Evolutionary conservation across 2,329 filamentous ascomycete genomes (phyloP), one percentile per base, ranked within the genome.

Genomic region (Penicillium janthinellum): DNA sequence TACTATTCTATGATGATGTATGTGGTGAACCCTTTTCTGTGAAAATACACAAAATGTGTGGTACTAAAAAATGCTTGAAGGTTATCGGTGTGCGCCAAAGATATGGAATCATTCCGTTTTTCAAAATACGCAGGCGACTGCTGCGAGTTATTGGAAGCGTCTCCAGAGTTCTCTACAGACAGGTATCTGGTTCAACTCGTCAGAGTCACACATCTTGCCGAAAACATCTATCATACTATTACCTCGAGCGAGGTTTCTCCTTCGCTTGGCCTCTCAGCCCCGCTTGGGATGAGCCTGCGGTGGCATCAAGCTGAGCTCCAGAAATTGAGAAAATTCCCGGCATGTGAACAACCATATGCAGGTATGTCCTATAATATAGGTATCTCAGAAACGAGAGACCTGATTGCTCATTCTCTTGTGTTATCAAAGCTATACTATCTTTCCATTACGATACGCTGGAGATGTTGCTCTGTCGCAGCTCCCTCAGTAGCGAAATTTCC

Each of bases 1-100:
- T 86, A 83, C 79, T 86, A 84, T 59, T 61, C 86, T 34, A 80
- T 77, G 14, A 84, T 82, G 10, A 77, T 79, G 83, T 86, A 73
- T 67, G 81, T 72, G 8, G 22, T 15, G 22, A 11, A 17, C 10
- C 38, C 17, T 38, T 6, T 7, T 6, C 35, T 12, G 17, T n/a
- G 6, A 31, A 12, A 28, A 38, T 8, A 28, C 5, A 22, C 44
- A 11, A 1, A 11, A 1, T 11, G 0, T 39, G 15, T 34, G 3
- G 12, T n/a, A 17, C 48, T 65, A 48, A 56, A 34, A 20, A 20
- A 14, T 31, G 20, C 4, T 5, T 22, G 8, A 39, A 71, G 69
- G 51, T 38, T 67, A 5, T 65, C 66, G 5, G 54, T 61, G 35
- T 71, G 57, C 78, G 82, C 62, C 70, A 79, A 52, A 75, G 78